These are phyloP conservation scores for Petunia hybrid DNA, from an alignment of 305 asterid genomes.

Conservation along the genomic window DNA sequence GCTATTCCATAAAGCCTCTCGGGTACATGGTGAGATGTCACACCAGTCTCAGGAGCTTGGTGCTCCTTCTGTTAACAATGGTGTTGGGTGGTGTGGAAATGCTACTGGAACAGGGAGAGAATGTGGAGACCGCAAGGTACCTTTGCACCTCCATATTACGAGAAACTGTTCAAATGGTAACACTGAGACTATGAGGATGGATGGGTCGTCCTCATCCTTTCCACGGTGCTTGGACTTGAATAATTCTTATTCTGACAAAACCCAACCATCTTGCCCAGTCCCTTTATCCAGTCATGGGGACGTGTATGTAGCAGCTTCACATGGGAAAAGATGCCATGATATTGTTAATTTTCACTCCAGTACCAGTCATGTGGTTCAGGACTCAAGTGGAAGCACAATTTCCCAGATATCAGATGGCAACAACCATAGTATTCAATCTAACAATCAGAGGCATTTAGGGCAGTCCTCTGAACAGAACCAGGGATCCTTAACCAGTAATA, in stretches of 20 bases:
- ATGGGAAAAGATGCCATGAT: constrained; percentile 40
- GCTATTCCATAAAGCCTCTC: constrained; percentile 58
- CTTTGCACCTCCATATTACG: constrained; percentile 36
- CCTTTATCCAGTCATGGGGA: constrained; percentile 47
- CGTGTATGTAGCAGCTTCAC: constrained; percentile 36
- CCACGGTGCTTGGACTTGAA: constrained; percentile 51
- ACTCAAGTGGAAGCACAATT: constrained; percentile 34
- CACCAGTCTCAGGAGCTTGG: constrained; percentile 45
- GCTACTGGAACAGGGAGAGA: constrained; percentile 37
- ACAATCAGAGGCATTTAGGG: constrained; percentile 36
- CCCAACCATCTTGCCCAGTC: constrained; percentile 40
- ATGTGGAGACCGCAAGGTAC: constrained; percentile 28
- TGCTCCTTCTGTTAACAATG: constrained; percentile 43
- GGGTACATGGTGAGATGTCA: constrained; percentile 47
- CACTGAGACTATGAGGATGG: constrained; percentile 38
- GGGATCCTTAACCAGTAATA: constrained; percentile 45
- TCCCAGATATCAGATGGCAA: constrained; percentile 37
- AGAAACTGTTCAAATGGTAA: constrained; percentile 25
- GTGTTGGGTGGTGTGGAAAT: constrained; percentile 42
- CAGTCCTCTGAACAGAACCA: constrained; percentile 55
- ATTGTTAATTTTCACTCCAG: constrained; percentile 33
- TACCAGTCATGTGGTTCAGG: constrained; percentile 40
- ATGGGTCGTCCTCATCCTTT: constrained; percentile 48
- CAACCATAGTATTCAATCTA: constrained; percentile 42
- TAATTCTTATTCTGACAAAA: constrained; percentile 48